Evolutionary conservation across 2,329 filamentous ascomycete genomes (phyloP).

Genomic region (Ophiosphaerella narmari): DNA sequence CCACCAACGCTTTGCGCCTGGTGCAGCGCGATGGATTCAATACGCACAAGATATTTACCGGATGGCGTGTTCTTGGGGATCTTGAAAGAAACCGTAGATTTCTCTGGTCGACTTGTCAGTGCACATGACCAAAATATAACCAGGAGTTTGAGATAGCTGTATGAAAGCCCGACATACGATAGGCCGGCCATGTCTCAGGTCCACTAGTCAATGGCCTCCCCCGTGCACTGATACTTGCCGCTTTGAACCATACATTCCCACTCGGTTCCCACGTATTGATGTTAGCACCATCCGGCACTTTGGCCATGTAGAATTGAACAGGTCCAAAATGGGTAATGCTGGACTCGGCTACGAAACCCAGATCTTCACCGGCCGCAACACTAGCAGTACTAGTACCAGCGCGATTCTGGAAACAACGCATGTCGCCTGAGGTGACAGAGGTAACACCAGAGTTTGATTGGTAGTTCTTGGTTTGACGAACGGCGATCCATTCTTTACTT

Average conservation of each 20-base stretch:
- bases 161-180: constrained; percentile 18
- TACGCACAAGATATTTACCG: constrained; percentile 52
- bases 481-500: constrained; percentile 50
- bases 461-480: constrained; percentile 57
- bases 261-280: constrained; percentile 34
- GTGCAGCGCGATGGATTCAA: constrained; percentile 54
- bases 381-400: constrained; percentile 50
- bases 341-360: constrained; percentile 53
- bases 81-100: constrained; percentile 39
- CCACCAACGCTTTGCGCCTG: constrained; percentile 40
- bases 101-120: constrained; percentile 12
- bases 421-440: constrained; percentile 53
- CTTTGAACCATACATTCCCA: constrained; percentile 43
- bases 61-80: constrained; percentile 46
- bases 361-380: constrained; percentile 51
- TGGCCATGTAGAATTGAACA: constrained; percentile 61
- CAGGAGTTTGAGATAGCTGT: neutral
- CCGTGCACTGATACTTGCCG: constrained; percentile 26
- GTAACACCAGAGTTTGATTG: constrained; percentile 57
- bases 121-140: neutral
- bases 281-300: constrained; percentile 42
- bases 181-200: constrained; percentile 34
- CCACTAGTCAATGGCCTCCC: constrained; percentile 28
- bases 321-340: constrained; percentile 59
- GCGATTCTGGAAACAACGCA: constrained; percentile 57